phyloP scores from a whole-genome alignment of 1,284 basidiomycete genomes.

The Porodaedalea pini region DNA sequence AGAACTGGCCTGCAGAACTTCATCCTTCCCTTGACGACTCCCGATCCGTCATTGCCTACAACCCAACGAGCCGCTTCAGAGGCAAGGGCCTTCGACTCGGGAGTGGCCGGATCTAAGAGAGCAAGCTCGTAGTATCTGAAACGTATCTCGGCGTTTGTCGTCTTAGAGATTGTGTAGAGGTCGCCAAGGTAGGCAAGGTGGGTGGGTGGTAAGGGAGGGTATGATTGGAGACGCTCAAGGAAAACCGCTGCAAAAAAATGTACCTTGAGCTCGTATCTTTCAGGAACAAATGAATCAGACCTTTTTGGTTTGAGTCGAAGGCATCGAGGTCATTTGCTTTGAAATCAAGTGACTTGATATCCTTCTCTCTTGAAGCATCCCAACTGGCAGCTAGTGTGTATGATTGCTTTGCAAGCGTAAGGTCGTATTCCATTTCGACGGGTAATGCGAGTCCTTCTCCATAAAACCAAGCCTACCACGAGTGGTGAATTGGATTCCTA shows the following conservation, averaged over 20 bases:
- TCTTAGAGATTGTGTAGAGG: conserved; percentile 50
- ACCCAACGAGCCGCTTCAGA: conserved; percentile 61
- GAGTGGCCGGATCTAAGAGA: conserved; percentile 42
- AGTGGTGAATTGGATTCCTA: conserved; percentile 7
- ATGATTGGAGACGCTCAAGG: conserved; percentile 64
- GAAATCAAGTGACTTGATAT: conserved; percentile 50
- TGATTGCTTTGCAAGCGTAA: conserved; percentile 69
- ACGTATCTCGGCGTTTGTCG: conserved; percentile 70
- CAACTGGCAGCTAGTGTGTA: conserved; percentile 75
- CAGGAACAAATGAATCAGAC: conserved; percentile 31
- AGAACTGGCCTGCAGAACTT: conserved; percentile 78
- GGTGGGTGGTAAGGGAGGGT: conserved; percentile 44
- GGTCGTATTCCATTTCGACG: conserved; percentile 81
- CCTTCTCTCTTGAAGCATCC: conserved; percentile 59
- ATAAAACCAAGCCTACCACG: conserved; percentile 75
- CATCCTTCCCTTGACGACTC: conserved; percentile 70
- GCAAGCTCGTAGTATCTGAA: conserved; percentile 68
- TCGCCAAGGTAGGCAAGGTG: conserved; percentile 54
- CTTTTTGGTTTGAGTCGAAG: conserved; percentile 67
- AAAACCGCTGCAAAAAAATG: conserved; percentile 54
- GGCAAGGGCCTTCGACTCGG: conserved; percentile 46
- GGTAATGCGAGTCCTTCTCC: conserved; percentile 81
- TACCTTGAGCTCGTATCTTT: background rate
- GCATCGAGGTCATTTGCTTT: conserved; percentile 47
- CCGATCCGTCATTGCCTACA: conserved; percentile 57